These are phyloP conservation scores for Lathyrus aphaca DNA, from an alignment of 306 rosid genomes.

Conservation along the genomic window DNA sequence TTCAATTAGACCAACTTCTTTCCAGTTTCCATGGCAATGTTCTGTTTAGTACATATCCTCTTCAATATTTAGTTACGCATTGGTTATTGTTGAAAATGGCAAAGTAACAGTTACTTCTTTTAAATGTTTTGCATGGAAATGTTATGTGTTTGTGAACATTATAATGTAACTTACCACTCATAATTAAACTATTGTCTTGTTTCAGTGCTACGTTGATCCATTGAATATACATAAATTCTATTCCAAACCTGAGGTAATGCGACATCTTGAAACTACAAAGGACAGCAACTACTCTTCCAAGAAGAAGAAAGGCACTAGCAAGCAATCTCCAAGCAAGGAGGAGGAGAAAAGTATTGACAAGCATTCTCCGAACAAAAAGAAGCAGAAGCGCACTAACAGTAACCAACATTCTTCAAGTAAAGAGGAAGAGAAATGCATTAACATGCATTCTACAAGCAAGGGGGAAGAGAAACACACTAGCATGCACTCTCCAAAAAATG, in stretches of 20 bases:
- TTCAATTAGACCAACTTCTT: constrained; percentile 14
- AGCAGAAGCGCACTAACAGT: constrained; percentile 17
- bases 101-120: constrained; percentile 24
- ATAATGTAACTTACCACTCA: constrained; percentile 26
- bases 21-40: constrained; percentile 2
- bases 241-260: constrained; percentile 85
- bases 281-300: constrained; percentile 40
- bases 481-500: constrained; percentile 50
- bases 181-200: constrained; percentile 34
- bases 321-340: constrained; percentile 45
- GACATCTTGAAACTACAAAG: constrained; percentile 61
- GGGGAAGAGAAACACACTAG: constrained; percentile 39
- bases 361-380: neutral
- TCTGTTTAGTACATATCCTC: constrained; percentile 13
- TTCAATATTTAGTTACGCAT: neutral
- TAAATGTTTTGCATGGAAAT: constrained; percentile 25
- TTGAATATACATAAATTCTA: constrained; percentile 60
- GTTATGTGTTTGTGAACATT: constrained; percentile 10
- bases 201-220: constrained; percentile 81
- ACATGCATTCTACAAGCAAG: constrained; percentile 23
- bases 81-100: constrained; percentile 2
- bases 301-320: constrained; percentile 38
- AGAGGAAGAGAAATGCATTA: constrained; percentile 35
- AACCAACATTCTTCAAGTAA: constrained; percentile 22
- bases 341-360: constrained; percentile 35